Conservation (phyloP, 768 basidiomycete species). For the Stropharia rugosoannulata region DNA sequence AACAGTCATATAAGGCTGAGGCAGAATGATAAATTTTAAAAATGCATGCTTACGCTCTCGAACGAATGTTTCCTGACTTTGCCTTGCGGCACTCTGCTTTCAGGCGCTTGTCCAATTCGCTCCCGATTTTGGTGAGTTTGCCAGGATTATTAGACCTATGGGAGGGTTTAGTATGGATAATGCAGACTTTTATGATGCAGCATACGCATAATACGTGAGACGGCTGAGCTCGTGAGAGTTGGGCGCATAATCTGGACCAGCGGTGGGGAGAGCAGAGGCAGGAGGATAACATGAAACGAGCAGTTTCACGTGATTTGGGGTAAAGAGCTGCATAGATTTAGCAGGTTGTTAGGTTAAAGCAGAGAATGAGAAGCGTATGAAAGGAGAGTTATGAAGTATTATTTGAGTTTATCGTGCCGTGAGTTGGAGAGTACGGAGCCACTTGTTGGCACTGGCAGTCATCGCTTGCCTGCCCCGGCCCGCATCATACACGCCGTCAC, state of each 20-base stretch:
- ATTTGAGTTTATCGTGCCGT: too few relatives aligned
- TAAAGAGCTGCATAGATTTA: constrained; percentile 83
- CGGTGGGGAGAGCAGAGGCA: constrained; percentile 65
- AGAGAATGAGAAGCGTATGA: not conserved
- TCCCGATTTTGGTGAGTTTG: constrained; percentile 75
- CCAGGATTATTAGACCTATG: constrained; percentile 70
- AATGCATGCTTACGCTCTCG: constrained; percentile 65
- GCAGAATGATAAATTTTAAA: constrained; percentile 1
- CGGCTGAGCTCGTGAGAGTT: constrained; percentile 85
- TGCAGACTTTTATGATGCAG: not conserved
- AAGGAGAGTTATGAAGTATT: not conserved
- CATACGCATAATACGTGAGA: constrained; percentile 79
- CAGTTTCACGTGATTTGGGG: constrained; percentile 81
- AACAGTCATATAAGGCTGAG: constrained; percentile 2
- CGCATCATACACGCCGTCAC: not conserved
- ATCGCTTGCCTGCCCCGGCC: not conserved
- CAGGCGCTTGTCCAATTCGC: constrained; percentile 75
- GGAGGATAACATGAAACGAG: constrained; percentile 88
- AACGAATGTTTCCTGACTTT: constrained; percentile 70
- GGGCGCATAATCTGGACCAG: constrained; percentile 76
- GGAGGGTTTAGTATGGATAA: constrained; percentile 2
- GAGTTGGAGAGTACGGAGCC: not conserved
- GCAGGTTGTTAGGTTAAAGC: not conserved
- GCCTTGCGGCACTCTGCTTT: constrained; percentile 66
- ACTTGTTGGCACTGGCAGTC: not conserved